Percentiles rank a stretch among this genome's conserved stretches.
Conservation (phyloP, 2,329 filamentous ascomycete genomes). For the Claviceps arundinis region DNA sequence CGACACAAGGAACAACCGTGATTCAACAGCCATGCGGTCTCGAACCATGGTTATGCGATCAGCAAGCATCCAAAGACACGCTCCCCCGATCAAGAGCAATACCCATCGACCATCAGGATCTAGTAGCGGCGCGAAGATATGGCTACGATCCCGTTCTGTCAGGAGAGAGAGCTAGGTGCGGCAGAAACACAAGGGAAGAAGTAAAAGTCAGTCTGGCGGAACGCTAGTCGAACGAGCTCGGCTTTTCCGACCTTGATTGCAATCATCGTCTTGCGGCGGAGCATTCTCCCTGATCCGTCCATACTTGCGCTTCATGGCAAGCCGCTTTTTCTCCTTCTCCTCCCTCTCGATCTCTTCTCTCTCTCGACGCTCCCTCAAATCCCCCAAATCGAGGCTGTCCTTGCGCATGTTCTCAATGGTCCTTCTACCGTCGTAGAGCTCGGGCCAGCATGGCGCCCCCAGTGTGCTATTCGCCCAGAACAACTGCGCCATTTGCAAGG, state of each 20-base stretch:
- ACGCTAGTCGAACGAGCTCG: neutral
- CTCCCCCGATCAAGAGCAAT: no score
- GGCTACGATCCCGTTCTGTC: neutral
- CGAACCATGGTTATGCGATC: neutral
- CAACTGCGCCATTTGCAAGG: conserved; percentile 10
- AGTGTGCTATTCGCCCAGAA: conserved; percentile 10
- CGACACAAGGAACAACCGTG: no score
- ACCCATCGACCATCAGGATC: neutral
- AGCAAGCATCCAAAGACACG: neutral
- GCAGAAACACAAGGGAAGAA: neutral
- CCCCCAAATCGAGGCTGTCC: conserved; percentile 8
- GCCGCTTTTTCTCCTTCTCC: conserved; percentile 10
- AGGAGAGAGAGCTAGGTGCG: neutral
- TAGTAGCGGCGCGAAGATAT: neutral
- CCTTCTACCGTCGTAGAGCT: conserved; percentile 9
- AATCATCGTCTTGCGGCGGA: neutral
- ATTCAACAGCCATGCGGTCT: no score
- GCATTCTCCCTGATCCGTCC: conserved; percentile 9
- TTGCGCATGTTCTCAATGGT: conserved; percentile 11
- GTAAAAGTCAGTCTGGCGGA: neutral
- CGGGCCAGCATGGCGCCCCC: conserved; percentile 6
- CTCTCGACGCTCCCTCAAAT: conserved; percentile 7
- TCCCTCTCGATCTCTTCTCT: conserved; percentile 8
- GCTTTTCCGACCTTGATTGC: neutral
- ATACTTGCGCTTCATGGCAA: conserved; percentile 13